phyloP scores from a whole-genome alignment of 2,329 filamentous ascomycete species.

The Escovopsis sp. region DNA sequence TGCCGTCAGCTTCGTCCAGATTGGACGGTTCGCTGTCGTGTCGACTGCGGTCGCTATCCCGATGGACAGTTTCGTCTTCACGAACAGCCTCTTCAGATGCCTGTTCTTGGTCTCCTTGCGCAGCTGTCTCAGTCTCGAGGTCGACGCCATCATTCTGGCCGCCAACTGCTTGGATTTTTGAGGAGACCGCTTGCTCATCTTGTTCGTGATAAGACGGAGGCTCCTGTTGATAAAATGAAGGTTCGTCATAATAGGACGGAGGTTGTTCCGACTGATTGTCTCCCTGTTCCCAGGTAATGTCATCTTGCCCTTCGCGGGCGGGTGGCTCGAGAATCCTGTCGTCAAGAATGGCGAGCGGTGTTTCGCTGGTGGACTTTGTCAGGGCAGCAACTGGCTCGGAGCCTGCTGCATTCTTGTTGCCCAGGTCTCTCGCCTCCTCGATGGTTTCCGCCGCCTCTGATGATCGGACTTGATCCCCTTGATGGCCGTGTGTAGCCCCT shows the following conservation, averaged over 20 bases:
- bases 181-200: too few species aligned
- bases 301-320: constrained; percentile 6
- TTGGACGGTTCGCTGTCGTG: constrained; percentile 8
- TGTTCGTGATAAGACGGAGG: constrained; percentile 1
- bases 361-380: background rate
- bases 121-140: background rate
- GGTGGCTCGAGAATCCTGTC: background rate
- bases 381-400: background rate
- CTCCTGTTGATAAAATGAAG: background rate
- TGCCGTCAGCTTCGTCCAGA: constrained; percentile 5
- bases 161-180: too few species aligned
- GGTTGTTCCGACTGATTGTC: constrained; percentile 4
- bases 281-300: constrained; percentile 9
- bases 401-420: background rate
- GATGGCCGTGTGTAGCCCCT: background rate
- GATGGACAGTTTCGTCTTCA: constrained; percentile 5
- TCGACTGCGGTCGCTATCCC: constrained; percentile 25
- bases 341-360: background rate
- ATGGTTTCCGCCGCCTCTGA: background rate
- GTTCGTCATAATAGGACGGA: background rate
- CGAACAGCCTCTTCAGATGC: constrained; percentile 8
- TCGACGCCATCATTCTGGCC: background rate
- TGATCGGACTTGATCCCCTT: background rate
- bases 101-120: constrained; percentile 1
- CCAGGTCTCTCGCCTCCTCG: background rate